phyloP scores from a whole-genome alignment of 345 rosid species.

The Geranium rotundifolium region DNA sequence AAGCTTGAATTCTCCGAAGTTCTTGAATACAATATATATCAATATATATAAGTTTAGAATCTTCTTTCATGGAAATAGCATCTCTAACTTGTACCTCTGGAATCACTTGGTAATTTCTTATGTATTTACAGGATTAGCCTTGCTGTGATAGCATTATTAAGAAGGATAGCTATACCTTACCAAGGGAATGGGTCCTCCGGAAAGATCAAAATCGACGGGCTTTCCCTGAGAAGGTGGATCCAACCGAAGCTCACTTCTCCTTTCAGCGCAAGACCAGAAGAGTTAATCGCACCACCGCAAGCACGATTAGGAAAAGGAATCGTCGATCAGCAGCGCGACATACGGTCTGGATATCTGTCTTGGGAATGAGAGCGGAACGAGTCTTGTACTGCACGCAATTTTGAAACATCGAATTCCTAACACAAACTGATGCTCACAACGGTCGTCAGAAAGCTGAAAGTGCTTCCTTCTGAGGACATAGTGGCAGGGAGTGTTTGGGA shows the following conservation, averaged over 20 bases:
- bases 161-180: conserved; percentile 60
- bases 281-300: conserved; percentile 38
- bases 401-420: neutral
- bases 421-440: neutral
- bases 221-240: conserved; percentile 67
- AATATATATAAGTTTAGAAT: too few species aligned
- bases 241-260: conserved; percentile 70
- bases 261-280: conserved; percentile 50
- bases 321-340: conserved; percentile 59
- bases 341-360: conserved; percentile 58
- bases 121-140: conserved; percentile 44
- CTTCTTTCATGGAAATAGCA: too few species aligned
- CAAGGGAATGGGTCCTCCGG: conserved; percentile 70
- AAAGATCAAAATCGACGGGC: conserved; percentile 61
- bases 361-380: conserved; percentile 22
- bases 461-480: too few species aligned
- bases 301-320: conserved; percentile 53
- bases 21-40: too few species aligned
- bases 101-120: too few species aligned
- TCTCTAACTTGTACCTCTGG: too few species aligned
- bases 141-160: conserved; percentile 53
- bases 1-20: too few species aligned
- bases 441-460: too few species aligned
- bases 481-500: too few species aligned
- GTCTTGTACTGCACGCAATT: neutral